A percentile compares a stretch with the other conserved stretches of the same genome.
These are phyloP conservation scores for Blumeriella jaapii DNA, from an alignment of 2,329 filamentous ascomycete genomes.

Conservation along the genomic window DNA sequence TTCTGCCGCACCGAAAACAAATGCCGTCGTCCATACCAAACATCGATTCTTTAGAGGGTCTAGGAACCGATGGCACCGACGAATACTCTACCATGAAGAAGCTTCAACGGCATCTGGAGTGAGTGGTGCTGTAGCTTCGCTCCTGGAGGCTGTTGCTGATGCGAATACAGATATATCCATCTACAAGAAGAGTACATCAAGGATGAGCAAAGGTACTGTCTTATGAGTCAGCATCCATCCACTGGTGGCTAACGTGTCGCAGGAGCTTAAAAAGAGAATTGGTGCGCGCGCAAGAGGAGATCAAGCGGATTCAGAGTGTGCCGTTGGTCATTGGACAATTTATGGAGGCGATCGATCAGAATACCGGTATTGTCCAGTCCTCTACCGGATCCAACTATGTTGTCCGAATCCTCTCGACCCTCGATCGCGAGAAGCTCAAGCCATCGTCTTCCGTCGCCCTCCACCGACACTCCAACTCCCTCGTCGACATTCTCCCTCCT, in stretches of 20 bases:
- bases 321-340: constrained; percentile 97
- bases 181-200: constrained; percentile 99
- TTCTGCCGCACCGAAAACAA: constrained; percentile 71
- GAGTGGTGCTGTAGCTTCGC: constrained; percentile 27
- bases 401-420: constrained; percentile 92
- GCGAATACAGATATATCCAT: constrained; percentile 64
- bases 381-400: constrained; percentile 98
- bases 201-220: constrained; percentile 79
- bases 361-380: constrained; percentile 97
- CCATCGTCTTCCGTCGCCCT: constrained; percentile 95
- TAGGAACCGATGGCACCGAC: constrained; percentile 70
- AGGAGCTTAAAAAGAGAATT: constrained; percentile 95
- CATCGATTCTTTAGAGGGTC: constrained; percentile 80
- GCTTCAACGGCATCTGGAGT: constrained; percentile 92
- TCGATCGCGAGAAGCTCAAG: constrained; percentile 96
- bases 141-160: constrained; percentile 18
- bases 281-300: constrained; percentile 95
- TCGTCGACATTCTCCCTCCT: constrained; percentile 96
- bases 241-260: constrained; percentile 13
- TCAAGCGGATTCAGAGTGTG: constrained; percentile 98
- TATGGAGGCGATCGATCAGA: constrained; percentile 99
- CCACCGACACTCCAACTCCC: constrained; percentile 94
- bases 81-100: constrained; percentile 96
- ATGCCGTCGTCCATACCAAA: constrained; percentile 73
- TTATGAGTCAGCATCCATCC: neutral